Evolutionary conservation across 371 early-diverging fungal species (phyloP), one percentile per base, ranked within the genome.

Genomic region (Mycotypha africana): DNA sequence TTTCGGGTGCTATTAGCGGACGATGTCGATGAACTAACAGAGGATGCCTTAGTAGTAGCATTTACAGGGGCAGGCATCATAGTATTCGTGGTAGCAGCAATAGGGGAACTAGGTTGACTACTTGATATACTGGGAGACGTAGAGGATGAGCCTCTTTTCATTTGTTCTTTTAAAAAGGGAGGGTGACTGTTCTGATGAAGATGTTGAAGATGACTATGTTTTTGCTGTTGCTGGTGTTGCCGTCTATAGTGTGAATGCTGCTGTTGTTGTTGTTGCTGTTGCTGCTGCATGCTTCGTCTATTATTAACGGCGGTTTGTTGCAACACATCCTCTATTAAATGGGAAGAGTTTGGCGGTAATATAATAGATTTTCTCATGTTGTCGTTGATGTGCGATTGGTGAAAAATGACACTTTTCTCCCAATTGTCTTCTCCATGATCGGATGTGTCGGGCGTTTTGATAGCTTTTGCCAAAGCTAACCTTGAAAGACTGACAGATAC

Each of bases 391-490:
- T 72, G 73, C 17, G 73, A 32, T 47, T 72, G 73, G 42, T 72
- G 64, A 31, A 70, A 70, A 34, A 70, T 70, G n/a, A 70, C 52
- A 51, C 71, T 70, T 22, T 64, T 66, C 25, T 52, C 40, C 71
- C 71, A 70, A 30, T 64, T 62, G 35, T 70, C 71, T 21, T 51
- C 49, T 5, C 58, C 60, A 12, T 45, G 21, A 38, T 62, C 67
- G n/a, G 45, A 64, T 12, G 51, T 55, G 47, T 72, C 73, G 20
- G 73, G 68, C 10, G 73, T 68, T 34, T 72, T 72, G 33, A 72
- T 72, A 21, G 73, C 73, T 43, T 65, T 67, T n/a, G 73, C 73
- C 21, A 72, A 51, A 4, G 68, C 68, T 32, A 72, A 49, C 10
- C 73, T 60, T 41, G 74, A 74, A 16, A 74, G 36, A 35, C 62